Percentiles rank a stretch among this genome's conserved stretches.
phyloP scores from a whole-genome alignment of 345 rosid species.

The Crucihimalaya himalaica region DNA sequence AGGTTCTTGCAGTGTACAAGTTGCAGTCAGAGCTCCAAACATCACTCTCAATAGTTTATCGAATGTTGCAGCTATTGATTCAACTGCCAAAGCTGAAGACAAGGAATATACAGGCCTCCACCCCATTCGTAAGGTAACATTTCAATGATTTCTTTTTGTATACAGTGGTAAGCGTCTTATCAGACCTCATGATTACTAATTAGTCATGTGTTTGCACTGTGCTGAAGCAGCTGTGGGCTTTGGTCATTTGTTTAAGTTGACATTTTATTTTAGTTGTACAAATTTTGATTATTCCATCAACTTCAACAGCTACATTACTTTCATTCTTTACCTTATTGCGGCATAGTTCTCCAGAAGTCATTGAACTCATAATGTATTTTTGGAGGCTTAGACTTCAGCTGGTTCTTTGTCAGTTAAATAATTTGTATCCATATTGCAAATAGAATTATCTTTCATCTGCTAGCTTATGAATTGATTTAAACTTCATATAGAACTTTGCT shows the following conservation, averaged over 20 bases:
- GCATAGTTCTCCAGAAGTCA: not conserved
- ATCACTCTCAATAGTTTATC: conserved; percentile 35
- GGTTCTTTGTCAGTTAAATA: not conserved
- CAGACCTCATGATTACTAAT: not conserved
- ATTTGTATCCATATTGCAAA: not conserved
- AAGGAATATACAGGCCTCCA: conserved; percentile 41
- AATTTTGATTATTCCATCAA: not conserved
- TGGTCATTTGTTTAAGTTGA: not conserved
- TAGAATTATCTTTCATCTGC: not conserved
- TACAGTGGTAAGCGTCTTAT: not conserved
- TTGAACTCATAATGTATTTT: not conserved
- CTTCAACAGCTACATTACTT: conserved; percentile 1
- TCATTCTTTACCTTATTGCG: not conserved
- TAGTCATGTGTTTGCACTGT: not conserved
- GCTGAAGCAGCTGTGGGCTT: not conserved
- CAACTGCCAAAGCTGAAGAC: conserved; percentile 34
- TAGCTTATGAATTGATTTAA: not conserved
- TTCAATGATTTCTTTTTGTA: not conserved
- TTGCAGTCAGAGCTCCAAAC: conserved; percentile 27
- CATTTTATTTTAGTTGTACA: not conserved
- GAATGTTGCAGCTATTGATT: conserved; percentile 37
- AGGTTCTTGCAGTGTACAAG: conserved; percentile 26
- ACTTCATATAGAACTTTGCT: not conserved
- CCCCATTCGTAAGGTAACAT: conserved; percentile 48
- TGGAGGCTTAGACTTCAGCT: not conserved